Percentiles rank a stretch among this genome's conserved stretches.
These are phyloP conservation scores for Infundibulicybe gibba DNA, from an alignment of 768 basidiomycete genomes.

Conservation along the genomic window DNA sequence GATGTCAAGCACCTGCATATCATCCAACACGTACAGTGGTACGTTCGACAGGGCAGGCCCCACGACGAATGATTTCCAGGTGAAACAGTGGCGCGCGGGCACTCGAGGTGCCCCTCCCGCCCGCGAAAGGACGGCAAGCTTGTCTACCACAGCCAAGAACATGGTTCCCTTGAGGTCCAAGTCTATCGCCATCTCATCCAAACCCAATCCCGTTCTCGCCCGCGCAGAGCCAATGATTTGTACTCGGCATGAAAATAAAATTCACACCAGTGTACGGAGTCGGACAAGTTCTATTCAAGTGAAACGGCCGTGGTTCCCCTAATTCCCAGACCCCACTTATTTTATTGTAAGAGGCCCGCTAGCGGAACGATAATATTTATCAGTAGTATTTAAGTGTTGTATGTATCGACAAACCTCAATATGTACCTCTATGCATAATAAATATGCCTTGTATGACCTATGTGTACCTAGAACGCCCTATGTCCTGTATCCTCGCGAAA, in stretches of 20 bases:
- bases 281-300: neutral
- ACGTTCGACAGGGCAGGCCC: neutral
- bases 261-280: neutral
- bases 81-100: neutral
- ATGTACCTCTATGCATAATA: too few species aligned
- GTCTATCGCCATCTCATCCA: neutral
- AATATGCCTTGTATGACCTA: too few species aligned
- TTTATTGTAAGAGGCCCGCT: neutral
- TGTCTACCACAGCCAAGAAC: neutral
- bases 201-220: neutral
- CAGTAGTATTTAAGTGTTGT: slow-evolving; percentile 6
- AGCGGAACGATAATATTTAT: slow-evolving; percentile 7
- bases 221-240: slow-evolving; percentile 1
- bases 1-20: slow-evolving; percentile 16
- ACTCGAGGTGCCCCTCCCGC: neutral
- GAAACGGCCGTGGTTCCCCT: neutral
- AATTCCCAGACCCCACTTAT: too few species aligned
- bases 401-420: too few species aligned
- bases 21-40: slow-evolving; percentile 4
- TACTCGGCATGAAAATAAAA: slow-evolving; percentile 1
- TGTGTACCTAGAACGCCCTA: too few species aligned
- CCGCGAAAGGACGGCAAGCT: neutral
- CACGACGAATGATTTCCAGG: neutral
- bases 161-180: neutral
- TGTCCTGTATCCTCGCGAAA: too few species aligned